Percentiles rank a stretch among this genome's conserved stretches.
phyloP scores from a whole-genome alignment of 768 basidiomycete species.

The Agaricus subrufescens region DNA sequence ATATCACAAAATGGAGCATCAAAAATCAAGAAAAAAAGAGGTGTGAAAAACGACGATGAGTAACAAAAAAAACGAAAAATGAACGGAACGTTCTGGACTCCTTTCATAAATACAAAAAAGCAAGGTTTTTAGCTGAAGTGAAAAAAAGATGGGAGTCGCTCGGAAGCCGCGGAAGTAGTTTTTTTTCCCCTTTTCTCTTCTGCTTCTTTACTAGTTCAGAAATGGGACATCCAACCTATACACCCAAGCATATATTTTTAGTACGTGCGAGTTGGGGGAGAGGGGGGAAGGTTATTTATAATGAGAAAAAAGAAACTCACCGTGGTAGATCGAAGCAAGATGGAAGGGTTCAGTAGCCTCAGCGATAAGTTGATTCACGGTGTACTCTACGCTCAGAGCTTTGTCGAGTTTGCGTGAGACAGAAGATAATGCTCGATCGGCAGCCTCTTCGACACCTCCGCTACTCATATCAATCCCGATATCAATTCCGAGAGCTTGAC shows the following conservation, averaged over 20 bases:
- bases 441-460: constrained; percentile 75
- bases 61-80: too few relatives aligned
- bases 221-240: constrained; percentile 9
- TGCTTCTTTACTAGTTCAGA: not conserved
- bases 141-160: too few relatives aligned
- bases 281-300: too few relatives aligned
- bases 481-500: constrained; percentile 30
- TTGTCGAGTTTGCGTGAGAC: constrained; percentile 83
- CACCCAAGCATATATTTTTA: not conserved
- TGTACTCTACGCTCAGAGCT: constrained; percentile 85
- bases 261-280: too few relatives aligned
- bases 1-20: too few relatives aligned
- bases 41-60: too few relatives aligned
- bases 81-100: too few relatives aligned
- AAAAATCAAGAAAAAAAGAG: too few relatives aligned
- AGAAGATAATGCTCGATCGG: constrained; percentile 80
- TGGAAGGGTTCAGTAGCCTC: constrained; percentile 78
- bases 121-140: too few relatives aligned
- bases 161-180: too few relatives aligned
- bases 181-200: too few relatives aligned
- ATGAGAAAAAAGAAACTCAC: constrained; percentile 20
- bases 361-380: constrained; percentile 88
- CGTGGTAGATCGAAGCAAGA: constrained; percentile 72
- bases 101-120: too few relatives aligned
- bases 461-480: constrained; percentile 61